Evolutionary conservation across 768 basidiomycete genomes (phyloP).

Genomic region (Flagelloscypha sp.): DNA sequence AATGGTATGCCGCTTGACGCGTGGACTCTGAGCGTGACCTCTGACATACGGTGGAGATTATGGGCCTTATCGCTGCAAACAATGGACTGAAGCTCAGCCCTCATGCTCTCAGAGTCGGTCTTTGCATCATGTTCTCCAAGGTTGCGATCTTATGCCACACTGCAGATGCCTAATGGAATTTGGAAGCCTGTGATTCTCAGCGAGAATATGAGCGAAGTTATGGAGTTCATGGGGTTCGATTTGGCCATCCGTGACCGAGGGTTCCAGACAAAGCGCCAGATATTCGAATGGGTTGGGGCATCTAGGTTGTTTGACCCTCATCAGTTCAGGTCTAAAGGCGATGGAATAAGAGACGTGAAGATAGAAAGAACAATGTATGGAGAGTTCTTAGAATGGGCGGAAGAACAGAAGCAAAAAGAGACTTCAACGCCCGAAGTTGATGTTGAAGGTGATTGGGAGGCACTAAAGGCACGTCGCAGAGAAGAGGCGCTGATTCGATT

Average conservation of each 20-base stretch:
- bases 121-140: background rate
- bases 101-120: constrained; percentile 50
- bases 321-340: constrained; percentile 26
- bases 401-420: constrained; percentile 16
- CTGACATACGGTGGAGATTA: no score
- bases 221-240: constrained; percentile 50
- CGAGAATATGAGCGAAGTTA: constrained; percentile 38
- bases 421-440: constrained; percentile 7
- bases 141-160: background rate
- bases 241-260: constrained; percentile 42
- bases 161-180: constrained; percentile 30
- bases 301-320: constrained; percentile 45
- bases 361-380: constrained; percentile 48
- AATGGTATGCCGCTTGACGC: no score
- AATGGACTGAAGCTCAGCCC: constrained; percentile 41
- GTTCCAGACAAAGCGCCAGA: constrained; percentile 43
- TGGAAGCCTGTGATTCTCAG: constrained; percentile 44
- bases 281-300: constrained; percentile 51
- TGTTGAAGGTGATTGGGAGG: constrained; percentile 12
- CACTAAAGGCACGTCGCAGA: constrained; percentile 17
- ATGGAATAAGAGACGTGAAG: constrained; percentile 34
- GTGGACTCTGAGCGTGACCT: no score
- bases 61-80: constrained; percentile 47
- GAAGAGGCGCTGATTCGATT: constrained; percentile 46
- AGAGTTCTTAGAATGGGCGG: constrained; percentile 47